phyloP scores from a whole-genome alignment of 2,329 filamentous ascomycete genomes.

The Trichoderma lentiforme region DNA sequence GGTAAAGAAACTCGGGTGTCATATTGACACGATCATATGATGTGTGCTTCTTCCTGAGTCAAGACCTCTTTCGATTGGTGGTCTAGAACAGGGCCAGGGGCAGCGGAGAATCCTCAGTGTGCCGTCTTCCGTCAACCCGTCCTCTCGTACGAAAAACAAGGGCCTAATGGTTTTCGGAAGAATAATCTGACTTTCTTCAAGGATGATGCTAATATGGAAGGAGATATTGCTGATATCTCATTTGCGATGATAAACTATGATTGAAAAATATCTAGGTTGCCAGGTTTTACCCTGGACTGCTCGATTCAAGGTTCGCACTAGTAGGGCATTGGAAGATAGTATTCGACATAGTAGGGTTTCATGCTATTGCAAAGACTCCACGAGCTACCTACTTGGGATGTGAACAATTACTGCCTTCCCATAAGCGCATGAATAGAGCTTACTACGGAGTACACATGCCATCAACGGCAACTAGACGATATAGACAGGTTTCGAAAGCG shows the following conservation, averaged over 20 bases:
- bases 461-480: not conserved
- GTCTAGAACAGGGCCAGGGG: not conserved
- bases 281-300: not conserved
- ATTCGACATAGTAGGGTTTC: not conserved
- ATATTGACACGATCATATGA: not conserved
- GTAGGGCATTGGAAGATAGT: not conserved
- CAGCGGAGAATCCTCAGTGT: not conserved
- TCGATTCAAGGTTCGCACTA: not conserved
- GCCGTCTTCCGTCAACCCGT: not conserved
- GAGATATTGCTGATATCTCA: not conserved
- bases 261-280: not conserved
- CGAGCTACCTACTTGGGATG: not conserved
- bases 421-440: not conserved
- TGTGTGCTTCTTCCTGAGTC: not conserved
- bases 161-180: not conserved
- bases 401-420: not conserved
- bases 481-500: not conserved
- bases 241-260: not conserved
- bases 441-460: not conserved
- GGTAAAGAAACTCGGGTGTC: not conserved
- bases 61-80: not conserved
- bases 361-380: not conserved
- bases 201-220: not conserved
- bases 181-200: not conserved
- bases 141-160: not conserved